These are phyloP conservation scores for Xylaria grammica DNA, from an alignment of 495 filamentous ascomycete genomes.

Conservation along the genomic window DNA sequence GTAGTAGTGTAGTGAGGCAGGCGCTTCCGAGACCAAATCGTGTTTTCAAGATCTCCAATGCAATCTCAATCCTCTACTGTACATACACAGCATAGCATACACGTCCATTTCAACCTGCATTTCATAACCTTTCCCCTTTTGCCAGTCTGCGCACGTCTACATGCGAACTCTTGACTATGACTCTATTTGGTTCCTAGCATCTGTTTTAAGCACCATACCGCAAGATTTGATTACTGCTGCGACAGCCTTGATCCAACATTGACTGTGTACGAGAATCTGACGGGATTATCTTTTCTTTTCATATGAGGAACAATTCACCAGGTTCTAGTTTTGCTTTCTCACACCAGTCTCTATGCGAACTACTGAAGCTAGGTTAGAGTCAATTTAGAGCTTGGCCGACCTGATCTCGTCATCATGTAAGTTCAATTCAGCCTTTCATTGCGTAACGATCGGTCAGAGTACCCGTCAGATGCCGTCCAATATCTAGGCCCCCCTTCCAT, in stretches of 20 bases:
- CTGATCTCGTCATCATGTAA: slow-evolving; percentile 9
- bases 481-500: not conserved
- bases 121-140: not conserved
- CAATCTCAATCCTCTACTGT: slow-evolving; percentile 21
- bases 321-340: not conserved
- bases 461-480: too few species aligned
- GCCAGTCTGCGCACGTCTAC: not conserved
- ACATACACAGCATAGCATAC: not conserved
- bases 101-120: slow-evolving; percentile 1
- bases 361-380: not conserved
- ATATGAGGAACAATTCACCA: not conserved
- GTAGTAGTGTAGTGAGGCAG: not conserved
- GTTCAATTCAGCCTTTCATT: not conserved
- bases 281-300: not conserved
- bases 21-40: slow-evolving; percentile 17
- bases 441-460: not conserved
- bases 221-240: not conserved
- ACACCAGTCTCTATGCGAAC: slow-evolving; percentile 10
- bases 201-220: not conserved
- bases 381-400: not conserved
- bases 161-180: not conserved
- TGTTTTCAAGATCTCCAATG: slow-evolving; percentile 24
- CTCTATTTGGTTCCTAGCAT: not conserved
- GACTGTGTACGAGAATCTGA: slow-evolving; percentile 11
- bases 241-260: not conserved